These are phyloP conservation scores for Nakaseomyces delphensis DNA, from an alignment of 1,139 yeast genomes.

Conservation along the genomic window DNA sequence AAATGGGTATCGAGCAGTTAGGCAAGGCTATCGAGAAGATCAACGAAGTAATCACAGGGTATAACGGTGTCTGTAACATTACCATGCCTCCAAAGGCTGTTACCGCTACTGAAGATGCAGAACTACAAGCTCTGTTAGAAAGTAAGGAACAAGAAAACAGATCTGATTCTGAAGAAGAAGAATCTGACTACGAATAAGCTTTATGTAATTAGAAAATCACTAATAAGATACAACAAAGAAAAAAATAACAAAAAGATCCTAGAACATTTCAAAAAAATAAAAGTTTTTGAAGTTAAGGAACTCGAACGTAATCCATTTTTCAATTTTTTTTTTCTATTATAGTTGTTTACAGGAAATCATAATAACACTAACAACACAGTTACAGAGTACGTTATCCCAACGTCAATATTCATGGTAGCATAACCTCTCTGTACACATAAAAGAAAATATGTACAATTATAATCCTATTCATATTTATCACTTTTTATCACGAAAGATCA, in stretches of 20 bases:
- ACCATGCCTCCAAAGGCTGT: constrained; percentile 99
- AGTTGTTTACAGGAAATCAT: no score
- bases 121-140: constrained; percentile 86
- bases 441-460: no score
- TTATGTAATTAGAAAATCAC: constrained; percentile 1
- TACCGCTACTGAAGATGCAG: constrained; percentile 97
- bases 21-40: constrained; percentile 74
- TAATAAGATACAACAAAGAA: neutral
- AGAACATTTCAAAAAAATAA: neutral
- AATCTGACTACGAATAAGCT: constrained; percentile 37
- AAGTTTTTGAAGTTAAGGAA: neutral
- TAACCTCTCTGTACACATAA: no score
- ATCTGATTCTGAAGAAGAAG: constrained; percentile 53
- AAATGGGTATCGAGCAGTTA: constrained; percentile 71
- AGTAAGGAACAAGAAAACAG: constrained; percentile 59
- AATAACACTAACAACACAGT: no score
- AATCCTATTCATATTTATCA: no score
- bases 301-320: no score
- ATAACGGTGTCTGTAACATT: constrained; percentile 83
- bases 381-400: no score
- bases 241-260: neutral
- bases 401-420: no score
- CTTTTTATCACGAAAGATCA: no score
- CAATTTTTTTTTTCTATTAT: no score
- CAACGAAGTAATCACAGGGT: constrained; percentile 54